Conservation (phyloP, 306 rosid species). For the Acacia acuminata region DNA sequence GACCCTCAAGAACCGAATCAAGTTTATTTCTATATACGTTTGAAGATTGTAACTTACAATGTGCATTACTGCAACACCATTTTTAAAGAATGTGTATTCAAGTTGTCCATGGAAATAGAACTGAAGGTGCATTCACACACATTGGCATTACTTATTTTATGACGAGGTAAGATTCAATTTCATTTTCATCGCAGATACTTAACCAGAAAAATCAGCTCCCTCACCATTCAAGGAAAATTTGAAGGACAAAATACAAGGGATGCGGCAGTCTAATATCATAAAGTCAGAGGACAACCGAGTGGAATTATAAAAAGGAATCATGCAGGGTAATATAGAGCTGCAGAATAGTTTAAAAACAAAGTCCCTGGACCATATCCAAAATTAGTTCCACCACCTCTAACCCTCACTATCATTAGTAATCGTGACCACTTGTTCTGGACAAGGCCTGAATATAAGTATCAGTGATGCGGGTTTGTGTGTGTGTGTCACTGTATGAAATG, state of each 20-base stretch:
- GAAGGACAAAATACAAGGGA: constrained; percentile 1
- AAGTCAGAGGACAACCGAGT: background rate
- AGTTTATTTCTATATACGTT: background rate
- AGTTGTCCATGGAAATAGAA: constrained; percentile 11
- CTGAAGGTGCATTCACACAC: constrained; percentile 12
- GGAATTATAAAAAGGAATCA: background rate
- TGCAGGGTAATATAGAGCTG: background rate
- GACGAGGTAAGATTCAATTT: constrained; percentile 15
- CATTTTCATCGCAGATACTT: background rate
- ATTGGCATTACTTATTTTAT: background rate
- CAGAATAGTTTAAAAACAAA: background rate
- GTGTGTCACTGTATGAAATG: background rate
- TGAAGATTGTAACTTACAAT: background rate
- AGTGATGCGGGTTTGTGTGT: constrained; percentile 1
- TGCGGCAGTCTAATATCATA: constrained; percentile 13
- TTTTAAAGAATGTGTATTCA: background rate
- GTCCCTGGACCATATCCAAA: background rate
- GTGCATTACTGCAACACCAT: background rate
- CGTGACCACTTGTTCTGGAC: background rate
- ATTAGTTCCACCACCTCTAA: background rate
- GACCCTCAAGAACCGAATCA: constrained; percentile 4
- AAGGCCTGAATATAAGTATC: background rate
- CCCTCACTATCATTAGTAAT: constrained; percentile 5
- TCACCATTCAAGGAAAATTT: constrained; percentile 2
- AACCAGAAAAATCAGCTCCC: constrained; percentile 9